These are phyloP conservation scores for Trametes punicea DNA, from an alignment of 768 basidiomycete species.

Conservation along the genomic window DNA sequence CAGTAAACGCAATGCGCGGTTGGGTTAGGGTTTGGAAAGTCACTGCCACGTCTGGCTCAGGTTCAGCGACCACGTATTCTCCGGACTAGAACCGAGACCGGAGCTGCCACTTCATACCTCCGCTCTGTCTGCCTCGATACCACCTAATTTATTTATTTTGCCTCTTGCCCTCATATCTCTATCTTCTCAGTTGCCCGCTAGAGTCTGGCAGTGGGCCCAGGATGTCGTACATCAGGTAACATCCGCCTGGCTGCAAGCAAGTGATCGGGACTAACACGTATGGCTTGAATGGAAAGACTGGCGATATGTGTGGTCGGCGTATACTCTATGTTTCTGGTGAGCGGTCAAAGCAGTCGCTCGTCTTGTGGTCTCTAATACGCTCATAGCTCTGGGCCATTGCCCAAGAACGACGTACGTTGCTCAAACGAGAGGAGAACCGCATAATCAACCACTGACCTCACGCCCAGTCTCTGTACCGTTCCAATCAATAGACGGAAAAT, in stretches of 20 bases:
- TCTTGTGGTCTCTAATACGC: not conserved
- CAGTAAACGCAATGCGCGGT: not conserved
- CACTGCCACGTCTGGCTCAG: not conserved
- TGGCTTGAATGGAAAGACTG: conserved; percentile 32
- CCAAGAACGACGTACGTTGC: conserved; percentile 80
- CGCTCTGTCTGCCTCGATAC: not conserved
- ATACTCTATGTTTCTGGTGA: conserved; percentile 88
- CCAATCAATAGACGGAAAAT: conserved; percentile 57
- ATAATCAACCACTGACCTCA: not conserved
- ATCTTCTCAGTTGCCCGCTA: not conserved
- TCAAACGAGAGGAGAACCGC: not conserved
- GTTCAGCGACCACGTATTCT: conserved; percentile 18
- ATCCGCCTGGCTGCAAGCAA: not conserved
- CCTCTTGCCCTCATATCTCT: not conserved
- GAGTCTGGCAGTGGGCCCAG: not conserved
- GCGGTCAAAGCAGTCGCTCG: conserved; percentile 29
- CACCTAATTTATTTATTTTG: conserved; percentile 15
- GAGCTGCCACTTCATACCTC: not conserved
- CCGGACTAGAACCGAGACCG: conserved; percentile 3
- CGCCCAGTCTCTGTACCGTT: conserved; percentile 79
- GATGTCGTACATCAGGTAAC: conserved; percentile 16
- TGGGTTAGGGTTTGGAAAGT: conserved; percentile 12
- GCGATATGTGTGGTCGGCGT: conserved; percentile 80
- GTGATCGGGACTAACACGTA: not conserved
- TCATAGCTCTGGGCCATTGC: conserved; percentile 86